Conservation (phyloP, 495 filamentous ascomycete species). For the Hyaloscypha bicolor region DNA sequence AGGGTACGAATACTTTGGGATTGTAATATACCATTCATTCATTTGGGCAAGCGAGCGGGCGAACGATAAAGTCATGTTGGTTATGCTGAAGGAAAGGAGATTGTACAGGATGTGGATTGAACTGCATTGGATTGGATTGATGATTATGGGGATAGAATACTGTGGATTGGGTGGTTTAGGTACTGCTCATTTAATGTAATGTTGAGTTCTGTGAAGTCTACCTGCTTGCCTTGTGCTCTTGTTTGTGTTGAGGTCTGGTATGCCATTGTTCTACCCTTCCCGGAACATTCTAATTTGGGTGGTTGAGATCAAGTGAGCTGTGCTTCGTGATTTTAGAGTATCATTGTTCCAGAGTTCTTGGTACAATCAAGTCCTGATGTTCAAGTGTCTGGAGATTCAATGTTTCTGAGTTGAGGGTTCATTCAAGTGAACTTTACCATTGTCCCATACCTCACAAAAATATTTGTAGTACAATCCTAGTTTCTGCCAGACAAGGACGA, state of each 20-base stretch:
- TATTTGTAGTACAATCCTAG: no score
- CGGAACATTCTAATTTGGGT: neutral
- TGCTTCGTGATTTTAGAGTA: neutral
- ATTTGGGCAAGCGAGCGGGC: neutral
- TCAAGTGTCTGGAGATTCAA: no score
- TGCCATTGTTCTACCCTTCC: neutral
- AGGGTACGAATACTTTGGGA: neutral
- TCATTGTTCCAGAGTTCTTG: no score
- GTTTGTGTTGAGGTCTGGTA: neutral
- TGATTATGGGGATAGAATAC: neutral
- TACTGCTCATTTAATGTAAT: conserved; percentile 1
- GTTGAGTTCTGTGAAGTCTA: neutral
- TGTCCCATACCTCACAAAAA: no score
- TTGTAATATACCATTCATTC: conserved; percentile 6
- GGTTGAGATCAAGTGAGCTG: neutral
- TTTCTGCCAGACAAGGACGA: no score
- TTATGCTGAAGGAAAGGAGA: neutral
- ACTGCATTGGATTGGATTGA: neutral
- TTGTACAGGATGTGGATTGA: neutral
- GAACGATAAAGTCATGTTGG: neutral
- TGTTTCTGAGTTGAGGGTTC: no score
- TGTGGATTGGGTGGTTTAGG: neutral
- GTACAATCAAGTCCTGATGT: no score
- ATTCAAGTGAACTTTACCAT: no score
- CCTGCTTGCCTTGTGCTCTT: neutral